Evolutionary conservation across 2,329 filamentous ascomycete species (phyloP).

Genomic region (Exophiala xenobiotica): DNA sequence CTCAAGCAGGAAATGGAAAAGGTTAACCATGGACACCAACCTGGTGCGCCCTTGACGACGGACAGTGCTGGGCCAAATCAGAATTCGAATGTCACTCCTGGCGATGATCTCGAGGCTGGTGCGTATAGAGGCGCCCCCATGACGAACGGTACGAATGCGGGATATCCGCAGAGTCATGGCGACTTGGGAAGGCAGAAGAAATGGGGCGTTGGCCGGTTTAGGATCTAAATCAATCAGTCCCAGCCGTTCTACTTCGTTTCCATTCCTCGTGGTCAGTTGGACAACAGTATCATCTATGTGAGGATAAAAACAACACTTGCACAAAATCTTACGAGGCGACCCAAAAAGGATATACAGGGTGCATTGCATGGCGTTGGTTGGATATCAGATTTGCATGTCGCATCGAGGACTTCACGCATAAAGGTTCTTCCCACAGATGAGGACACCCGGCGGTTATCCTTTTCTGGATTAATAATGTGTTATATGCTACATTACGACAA

Average conservation of each 20-base stretch:
- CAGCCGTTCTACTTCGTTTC: neutral
- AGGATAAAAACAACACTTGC: too few species aligned
- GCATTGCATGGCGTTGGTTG: neutral
- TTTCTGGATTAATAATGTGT: too few species aligned
- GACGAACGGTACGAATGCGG: slow-evolving; percentile 13
- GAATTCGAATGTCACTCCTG: neutral
- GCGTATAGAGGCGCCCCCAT: slow-evolving; percentile 18
- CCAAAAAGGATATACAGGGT: neutral
- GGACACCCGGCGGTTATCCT: too few species aligned
- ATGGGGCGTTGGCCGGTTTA: slow-evolving; percentile 14
- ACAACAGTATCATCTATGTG: too few species aligned
- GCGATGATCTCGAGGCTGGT: slow-evolving; percentile 7
- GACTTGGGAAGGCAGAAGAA: slow-evolving; percentile 16
- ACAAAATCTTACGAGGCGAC: too few species aligned
- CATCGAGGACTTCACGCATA: neutral
- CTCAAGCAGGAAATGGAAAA: slow-evolving; percentile 18
- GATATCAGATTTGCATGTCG: neutral
- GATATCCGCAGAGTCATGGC: too few species aligned
- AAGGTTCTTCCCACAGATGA: too few species aligned
- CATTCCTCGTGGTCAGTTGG: neutral
- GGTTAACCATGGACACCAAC: slow-evolving; percentile 2
- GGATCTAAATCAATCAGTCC: slow-evolving; percentile 6
- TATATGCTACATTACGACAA: too few species aligned
- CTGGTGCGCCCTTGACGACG: slow-evolving; percentile 14
- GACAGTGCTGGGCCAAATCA: slow-evolving; percentile 21